These are phyloP conservation scores for Proliferodiscus dingleyae DNA, from an alignment of 2,329 filamentous ascomycete genomes.

Conservation along the genomic window DNA sequence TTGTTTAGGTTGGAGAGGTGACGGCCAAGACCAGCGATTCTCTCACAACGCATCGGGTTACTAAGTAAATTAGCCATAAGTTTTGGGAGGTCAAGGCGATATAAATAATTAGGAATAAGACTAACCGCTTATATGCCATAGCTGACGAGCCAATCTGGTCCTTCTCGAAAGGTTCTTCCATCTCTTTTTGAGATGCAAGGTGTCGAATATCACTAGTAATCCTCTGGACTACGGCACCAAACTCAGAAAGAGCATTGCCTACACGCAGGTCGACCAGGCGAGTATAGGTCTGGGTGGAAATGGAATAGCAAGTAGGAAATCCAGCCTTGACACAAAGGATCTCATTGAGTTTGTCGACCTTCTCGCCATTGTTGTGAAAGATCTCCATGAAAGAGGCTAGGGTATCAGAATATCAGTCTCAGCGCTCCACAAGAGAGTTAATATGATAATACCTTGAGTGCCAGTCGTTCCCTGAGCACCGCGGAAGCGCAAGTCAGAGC, in stretches of 20 bases:
- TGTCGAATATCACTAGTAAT: constrained; percentile 73
- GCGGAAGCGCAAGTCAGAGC: constrained; percentile 66
- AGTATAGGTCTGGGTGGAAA: constrained; percentile 62
- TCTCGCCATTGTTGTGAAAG: constrained; percentile 45
- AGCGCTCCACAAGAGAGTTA: no score
- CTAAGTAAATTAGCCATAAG: constrained; percentile 11
- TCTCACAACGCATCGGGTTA: constrained; percentile 46
- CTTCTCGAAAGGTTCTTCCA: constrained; percentile 79
- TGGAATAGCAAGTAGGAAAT: constrained; percentile 42
- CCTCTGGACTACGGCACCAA: constrained; percentile 73
- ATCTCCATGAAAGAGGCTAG: constrained; percentile 34
- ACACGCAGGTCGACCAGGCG: constrained; percentile 78
- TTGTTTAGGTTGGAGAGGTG: constrained; percentile 36
- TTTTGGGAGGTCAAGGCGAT: no score
- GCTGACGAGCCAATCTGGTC: constrained; percentile 61
- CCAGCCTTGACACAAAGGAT: constrained; percentile 49
- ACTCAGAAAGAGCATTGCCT: constrained; percentile 72
- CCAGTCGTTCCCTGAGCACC: constrained; percentile 61
- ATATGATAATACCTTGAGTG: no score
- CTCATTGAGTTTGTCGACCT: constrained; percentile 49
- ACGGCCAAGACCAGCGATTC: constrained; percentile 42
- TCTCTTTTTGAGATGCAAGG: constrained; percentile 71
- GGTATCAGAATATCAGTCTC: no score
- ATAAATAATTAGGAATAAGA: no score
- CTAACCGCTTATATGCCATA: no score